Conservation (phyloP, 176 grass and related monocot genomes). For the Paspalum notatum region DNA sequence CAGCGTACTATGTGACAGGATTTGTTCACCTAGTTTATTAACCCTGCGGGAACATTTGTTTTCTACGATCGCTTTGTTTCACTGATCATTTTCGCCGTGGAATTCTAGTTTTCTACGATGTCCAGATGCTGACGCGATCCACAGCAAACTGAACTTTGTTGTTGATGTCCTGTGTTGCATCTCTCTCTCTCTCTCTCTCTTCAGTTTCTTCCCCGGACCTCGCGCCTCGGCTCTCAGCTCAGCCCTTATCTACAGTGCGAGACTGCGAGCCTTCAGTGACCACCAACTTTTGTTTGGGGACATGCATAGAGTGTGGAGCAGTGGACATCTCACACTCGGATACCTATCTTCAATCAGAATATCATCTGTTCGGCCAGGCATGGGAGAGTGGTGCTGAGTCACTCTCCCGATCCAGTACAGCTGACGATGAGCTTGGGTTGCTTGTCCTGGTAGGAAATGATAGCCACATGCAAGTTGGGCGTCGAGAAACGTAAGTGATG, state of each 20-base stretch:
- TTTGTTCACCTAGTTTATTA: not conserved
- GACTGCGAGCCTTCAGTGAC: not conserved
- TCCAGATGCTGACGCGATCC: not conserved
- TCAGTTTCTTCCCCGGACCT: not conserved
- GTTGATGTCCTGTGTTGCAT: not conserved
- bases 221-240: not conserved
- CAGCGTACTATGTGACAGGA: not conserved
- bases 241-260: not conserved
- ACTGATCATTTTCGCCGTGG: not conserved
- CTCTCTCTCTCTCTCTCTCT: too few relatives aligned
- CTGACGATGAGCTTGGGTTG: not conserved
- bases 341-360: not conserved
- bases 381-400: conserved; percentile 35
- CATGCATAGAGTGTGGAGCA: too few relatives aligned
- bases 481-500: conserved; percentile 19
- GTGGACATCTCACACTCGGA: too few relatives aligned
- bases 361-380: not conserved
- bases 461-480: not conserved
- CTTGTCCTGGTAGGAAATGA: conserved; percentile 17
- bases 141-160: not conserved
- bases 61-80: too few relatives aligned
- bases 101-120: not conserved
- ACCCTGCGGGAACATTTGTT: not conserved
- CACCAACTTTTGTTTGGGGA: not conserved
- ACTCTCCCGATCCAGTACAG: conserved; percentile 28